Evolutionary conservation across 2,329 filamentous ascomycete species (phyloP).

Genomic region (Paramyrothecium roridum): DNA sequence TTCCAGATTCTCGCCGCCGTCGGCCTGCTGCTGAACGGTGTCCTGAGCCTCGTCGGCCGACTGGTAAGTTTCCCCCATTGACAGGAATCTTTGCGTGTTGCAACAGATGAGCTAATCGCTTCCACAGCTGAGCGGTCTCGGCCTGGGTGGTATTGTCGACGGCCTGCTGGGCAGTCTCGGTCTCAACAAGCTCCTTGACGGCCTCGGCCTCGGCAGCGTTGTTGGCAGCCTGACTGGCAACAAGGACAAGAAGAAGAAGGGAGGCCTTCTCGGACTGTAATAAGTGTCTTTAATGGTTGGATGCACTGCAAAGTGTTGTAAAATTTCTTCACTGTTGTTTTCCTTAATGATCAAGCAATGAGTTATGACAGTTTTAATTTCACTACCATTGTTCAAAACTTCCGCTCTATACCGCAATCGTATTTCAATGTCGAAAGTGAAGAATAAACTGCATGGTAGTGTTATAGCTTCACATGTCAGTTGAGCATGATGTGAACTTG

Average conservation of each 20-base stretch:
- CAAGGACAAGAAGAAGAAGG: conserved; percentile 36
- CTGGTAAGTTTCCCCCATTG: conserved; percentile 46
- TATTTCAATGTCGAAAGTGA: not conserved
- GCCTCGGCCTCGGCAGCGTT: conserved; percentile 62
- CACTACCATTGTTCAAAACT: too few relatives aligned
- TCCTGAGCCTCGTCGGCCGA: conserved; percentile 79
- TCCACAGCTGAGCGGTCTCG: conserved; percentile 65
- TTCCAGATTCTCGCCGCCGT: conserved; percentile 92
- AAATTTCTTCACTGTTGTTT: not conserved
- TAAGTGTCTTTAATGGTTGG: not conserved
- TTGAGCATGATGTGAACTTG: too few relatives aligned
- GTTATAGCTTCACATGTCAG: too few relatives aligned
- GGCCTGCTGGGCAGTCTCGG: conserved; percentile 74
- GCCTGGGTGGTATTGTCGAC: conserved; percentile 78
- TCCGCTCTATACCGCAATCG: too few relatives aligned
- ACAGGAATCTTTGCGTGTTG: not conserved
- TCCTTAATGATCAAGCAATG: not conserved
- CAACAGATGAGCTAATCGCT: conserved; percentile 13
- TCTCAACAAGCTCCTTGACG: conserved; percentile 69
- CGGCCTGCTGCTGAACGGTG: conserved; percentile 76
- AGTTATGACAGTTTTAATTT: not conserved
- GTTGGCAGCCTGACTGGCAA: conserved; percentile 39
- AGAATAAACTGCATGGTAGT: too few relatives aligned
- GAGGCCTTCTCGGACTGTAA: conserved; percentile 2
- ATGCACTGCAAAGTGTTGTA: not conserved